Base-by-base conservation (phyloP, 2,329 filamentous ascomycete genomes). In the Penicillium hesseltinei region DNA sequence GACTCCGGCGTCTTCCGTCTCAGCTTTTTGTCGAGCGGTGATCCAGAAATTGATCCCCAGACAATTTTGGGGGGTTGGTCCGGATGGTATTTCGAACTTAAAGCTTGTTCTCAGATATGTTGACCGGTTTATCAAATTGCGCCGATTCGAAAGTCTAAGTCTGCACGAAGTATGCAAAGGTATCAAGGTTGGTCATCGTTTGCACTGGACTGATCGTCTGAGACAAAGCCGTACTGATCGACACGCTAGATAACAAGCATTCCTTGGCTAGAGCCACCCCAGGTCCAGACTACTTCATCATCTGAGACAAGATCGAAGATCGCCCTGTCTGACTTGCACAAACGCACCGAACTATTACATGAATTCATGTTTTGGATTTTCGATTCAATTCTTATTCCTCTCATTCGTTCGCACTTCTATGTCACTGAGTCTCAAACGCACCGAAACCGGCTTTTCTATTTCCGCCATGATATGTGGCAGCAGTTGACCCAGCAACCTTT, bases 311-410 rank as follows among this genome's bases (percentile, higher is more conserved):
- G 56, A 42, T 38, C 55, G 17, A 92, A 88, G 54, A 78, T 89
- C 49, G 89, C 89, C 58, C 79, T 81, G 58, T 87, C 88, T 0
- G 93, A 97, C 69, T 79, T 84, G 31, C 76, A 78, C 7, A 97
- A 97, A 73, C 87, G 92, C 11, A 79, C 78, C 27, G 90, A 97
- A 68, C 81, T 97, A 0, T 84, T 97, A 48, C 76, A 86, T 52
- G 94, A 99, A 71, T 87, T 97, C 57, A 68, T 97, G 7, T 97
- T 97, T 76, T 99, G 92, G 71, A 64, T 96, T 4, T 94, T 99
- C 67, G 94, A 99, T 73, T 97, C 92, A 0, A 81, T 97, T 23
- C 71, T 99, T 55, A 89, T 97, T 66, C 93, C 94, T 10, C 81
- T 99, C 8, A 83, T 97, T 47, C 86, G 90, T 35, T 87, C 85